phyloP scores from a whole-genome alignment of 2,329 filamentous ascomycete species.

The Dactylonectria estremocensis region DNA sequence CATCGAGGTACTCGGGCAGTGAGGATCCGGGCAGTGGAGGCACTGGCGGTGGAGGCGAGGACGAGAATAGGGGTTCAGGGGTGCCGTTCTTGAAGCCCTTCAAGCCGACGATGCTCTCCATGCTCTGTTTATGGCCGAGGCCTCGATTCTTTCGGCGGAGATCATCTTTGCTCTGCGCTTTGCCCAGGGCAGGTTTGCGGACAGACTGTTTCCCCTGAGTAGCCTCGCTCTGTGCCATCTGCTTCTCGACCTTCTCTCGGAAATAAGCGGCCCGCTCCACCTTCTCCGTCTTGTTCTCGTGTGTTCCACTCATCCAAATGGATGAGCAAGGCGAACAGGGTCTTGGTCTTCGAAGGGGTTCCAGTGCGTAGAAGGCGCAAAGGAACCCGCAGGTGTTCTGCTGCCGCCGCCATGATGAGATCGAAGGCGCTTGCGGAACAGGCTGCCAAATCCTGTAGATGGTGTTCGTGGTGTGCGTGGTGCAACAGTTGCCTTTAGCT shows the following conservation, averaged over 20 bases:
- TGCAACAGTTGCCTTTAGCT: slow-evolving; percentile 12
- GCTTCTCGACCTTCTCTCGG: slow-evolving; percentile 38
- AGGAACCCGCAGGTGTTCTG: slow-evolving; percentile 38
- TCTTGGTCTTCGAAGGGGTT: slow-evolving; percentile 45
- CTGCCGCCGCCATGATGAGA: slow-evolving; percentile 35
- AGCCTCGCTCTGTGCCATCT: slow-evolving; percentile 16
- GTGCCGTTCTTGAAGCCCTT: slow-evolving; percentile 43
- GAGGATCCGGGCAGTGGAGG: slow-evolving; percentile 45
- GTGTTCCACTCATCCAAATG: slow-evolving; percentile 42
- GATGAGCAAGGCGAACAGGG: slow-evolving; percentile 39
- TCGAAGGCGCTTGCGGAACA: slow-evolving; percentile 48
- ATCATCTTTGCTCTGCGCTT: slow-evolving; percentile 29
- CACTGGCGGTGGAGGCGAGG: slow-evolving; percentile 45
- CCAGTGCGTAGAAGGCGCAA: slow-evolving; percentile 44
- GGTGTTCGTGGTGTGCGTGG: slow-evolving; percentile 41
- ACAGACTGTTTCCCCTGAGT: slow-evolving; percentile 11
- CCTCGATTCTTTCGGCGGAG: slow-evolving; percentile 12
- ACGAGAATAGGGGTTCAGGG: slow-evolving; percentile 42
- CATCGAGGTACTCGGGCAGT: slow-evolving; percentile 30
- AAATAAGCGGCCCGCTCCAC: slow-evolving; percentile 43
- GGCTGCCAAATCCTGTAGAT: slow-evolving; percentile 41
- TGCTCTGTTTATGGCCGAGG: slow-evolving; percentile 36
- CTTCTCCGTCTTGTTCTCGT: slow-evolving; percentile 38
- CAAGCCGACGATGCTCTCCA: slow-evolving; percentile 44
- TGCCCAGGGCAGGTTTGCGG: slow-evolving; percentile 34